These are phyloP conservation scores for Apiospora sp. DNA, from an alignment of 2,329 filamentous ascomycete species.

Conservation along the genomic window DNA sequence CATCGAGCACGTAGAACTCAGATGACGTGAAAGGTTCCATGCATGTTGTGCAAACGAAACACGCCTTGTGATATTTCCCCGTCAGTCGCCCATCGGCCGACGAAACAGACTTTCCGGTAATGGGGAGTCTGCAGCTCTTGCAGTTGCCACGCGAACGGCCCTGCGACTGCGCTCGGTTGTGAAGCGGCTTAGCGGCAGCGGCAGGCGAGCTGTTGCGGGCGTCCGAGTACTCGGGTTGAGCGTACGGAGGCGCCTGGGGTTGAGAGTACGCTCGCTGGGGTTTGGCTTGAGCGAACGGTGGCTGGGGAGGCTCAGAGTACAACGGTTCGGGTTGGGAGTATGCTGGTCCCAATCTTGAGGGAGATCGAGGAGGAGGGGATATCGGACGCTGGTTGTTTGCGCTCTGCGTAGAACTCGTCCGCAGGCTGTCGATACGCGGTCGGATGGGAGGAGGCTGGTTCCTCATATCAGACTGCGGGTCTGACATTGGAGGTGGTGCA, in stretches of 20 bases:
- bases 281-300: background rate
- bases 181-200: conserved; percentile 36
- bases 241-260: conserved; percentile 5
- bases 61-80: conserved; percentile 93
- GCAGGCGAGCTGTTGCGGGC: conserved; percentile 37
- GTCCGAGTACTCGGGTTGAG: conserved; percentile 30
- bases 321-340: background rate
- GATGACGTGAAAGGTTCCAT: conserved; percentile 81
- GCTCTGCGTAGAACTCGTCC: background rate
- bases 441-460: background rate
- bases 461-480: background rate
- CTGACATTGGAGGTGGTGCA: conserved; percentile 25
- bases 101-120: conserved; percentile 91
- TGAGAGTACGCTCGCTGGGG: background rate
- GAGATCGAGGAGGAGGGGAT: background rate
- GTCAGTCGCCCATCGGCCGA: conserved; percentile 92
- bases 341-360: background rate
- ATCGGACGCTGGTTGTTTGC: background rate
- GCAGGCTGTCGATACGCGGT: conserved; percentile 5
- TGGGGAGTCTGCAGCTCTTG: conserved; percentile 79
- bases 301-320: background rate
- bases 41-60: conserved; percentile 92
- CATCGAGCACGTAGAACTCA: conserved; percentile 90
- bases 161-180: conserved; percentile 49
- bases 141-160: conserved; percentile 74